Base-by-base conservation (phyloP, 2,329 filamentous ascomycete genomes). In the Curvularia hawaiiensis region DNA sequence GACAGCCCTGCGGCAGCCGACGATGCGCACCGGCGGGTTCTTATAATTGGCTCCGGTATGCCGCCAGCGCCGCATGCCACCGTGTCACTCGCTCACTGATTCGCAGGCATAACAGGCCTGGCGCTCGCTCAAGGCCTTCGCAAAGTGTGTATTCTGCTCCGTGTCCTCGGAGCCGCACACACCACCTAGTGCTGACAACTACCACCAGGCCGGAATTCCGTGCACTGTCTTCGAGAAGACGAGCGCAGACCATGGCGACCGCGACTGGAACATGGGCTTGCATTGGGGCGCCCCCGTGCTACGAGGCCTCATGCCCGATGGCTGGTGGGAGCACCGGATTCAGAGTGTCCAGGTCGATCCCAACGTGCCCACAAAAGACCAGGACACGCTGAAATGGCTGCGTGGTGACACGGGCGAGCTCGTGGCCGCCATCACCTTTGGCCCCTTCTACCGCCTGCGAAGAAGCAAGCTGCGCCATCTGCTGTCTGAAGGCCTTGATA, bases 251-350 rank as follows among this genome's bases (percentile, higher is more conserved):
- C 59, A 64, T 39, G 41, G 76, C 72, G 55, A 82, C 80, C 31
- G 82, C 75, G 85, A 86, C 60, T 89, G 86, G 87, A 87, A 85
- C 3, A 75, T 89, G 55, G 88, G 85, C 0, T 76, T 89, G 55
- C 84, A 88, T 67, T 89, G 85, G 85, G 84, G 83, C 4, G 78
- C 88, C 8, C 78, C 82, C 0, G 79, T 78, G 1, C 75, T 88
- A 40, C 77, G 81, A 44, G 68, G 77, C 8, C 76, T 88, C 22
- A 75, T 88, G 28, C 82, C 85, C 0, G 71, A 82, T 0, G 72
- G 80, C 12, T 70, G 64, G 83, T 88, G 66, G 54, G 41, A 44
- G 41, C 85, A 67, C 75, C 79, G n/a, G 70, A 76, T 56, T 79
- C 85, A 65, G 80, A 82, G 11, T 71, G 75, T 54, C 70, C 77